Base-by-base conservation (phyloP, 1,139 yeast species). In the Lodderomyces pseudojiufengensis region DNA sequence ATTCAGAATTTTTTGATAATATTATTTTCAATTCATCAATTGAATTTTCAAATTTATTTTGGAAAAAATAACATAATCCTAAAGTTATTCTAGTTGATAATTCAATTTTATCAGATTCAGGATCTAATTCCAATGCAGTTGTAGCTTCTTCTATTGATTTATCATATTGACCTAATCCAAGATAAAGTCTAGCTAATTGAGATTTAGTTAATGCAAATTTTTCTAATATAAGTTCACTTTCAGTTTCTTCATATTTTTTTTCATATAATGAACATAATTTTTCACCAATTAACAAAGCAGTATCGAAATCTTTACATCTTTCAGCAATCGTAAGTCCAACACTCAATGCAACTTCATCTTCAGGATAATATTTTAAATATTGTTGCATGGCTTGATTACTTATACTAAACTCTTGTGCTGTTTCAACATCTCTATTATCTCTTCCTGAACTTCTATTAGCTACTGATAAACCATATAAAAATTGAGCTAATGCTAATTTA, bases 331-430 rank as follows among this genome's bases (percentile, higher is more conserved):
- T 52, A 33, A 79, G 57, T 0, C 80, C 76, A 20, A 84, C 60
- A 29, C 73, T 73, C 35, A 85, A 61, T 0, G 87, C 97, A 33
- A 73, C 61, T 7, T 62, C 63, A 52, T 83, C 85, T 15, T 70
- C 55, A 0, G 97, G 95, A 18, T 71, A 63, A 45, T 76, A 77
- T 47, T 76, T 79, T 52, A 87, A 66, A 48, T 82, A 85, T 50
- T 78, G 84, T 37, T 77, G 75, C 57, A 92, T 72, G 3, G 95
- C 95, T 49, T 74, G 70, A 43, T 80, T 73, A 18, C 88, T 88
- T 13, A 81, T 66, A 43, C 82, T 72, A 41, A 80, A 63, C 45
- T 82, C 84, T 49, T 82, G 87, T 1, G 80, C 73, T 0, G 79
- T 70, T 26, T 68, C 79, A 31, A 80, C 58, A 46, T 80, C 76